A percentile compares a stretch with the other conserved stretches of the same genome.
phyloP scores from a whole-genome alignment of 1,139 yeast species.

The Zygosaccharomyces sapae region DNA sequence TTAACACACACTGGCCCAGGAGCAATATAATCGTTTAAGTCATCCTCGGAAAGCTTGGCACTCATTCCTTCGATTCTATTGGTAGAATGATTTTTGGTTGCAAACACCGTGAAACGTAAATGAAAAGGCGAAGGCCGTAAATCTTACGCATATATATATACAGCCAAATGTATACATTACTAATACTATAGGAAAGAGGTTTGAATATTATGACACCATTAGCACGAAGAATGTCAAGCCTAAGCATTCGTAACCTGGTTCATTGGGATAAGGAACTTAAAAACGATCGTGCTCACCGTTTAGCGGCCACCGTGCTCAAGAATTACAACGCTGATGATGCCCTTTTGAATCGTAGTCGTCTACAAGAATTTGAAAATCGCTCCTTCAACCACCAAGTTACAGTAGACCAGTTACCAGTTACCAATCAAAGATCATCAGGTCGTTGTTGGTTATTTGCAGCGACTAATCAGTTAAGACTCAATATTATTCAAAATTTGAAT shows the following conservation, averaged over 20 bases:
- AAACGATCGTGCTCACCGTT: conserved; percentile 35
- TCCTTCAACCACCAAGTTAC: conserved; percentile 59
- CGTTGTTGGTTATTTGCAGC: conserved; percentile 89
- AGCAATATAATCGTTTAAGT: conserved; percentile 86
- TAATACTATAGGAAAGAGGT: too few species aligned
- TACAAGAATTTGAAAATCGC: conserved; percentile 24
- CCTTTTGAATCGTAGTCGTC: conserved; percentile 34
- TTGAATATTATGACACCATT: conserved; percentile 1
- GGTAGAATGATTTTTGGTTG: neutral
- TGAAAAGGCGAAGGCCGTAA: neutral
- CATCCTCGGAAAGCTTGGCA: conserved; percentile 81
- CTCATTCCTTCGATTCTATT: conserved; percentile 51
- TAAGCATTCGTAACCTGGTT: conserved; percentile 28
- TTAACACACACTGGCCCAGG: conserved; percentile 95
- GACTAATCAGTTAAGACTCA: conserved; percentile 63
- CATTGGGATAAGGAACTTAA: conserved; percentile 37
- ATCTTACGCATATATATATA: neutral
- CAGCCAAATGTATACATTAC: neutral
- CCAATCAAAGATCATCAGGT: conserved; percentile 71
- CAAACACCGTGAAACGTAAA: neutral
- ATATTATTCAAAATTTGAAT: conserved; percentile 58
- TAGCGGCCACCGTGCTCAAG: conserved; percentile 41
- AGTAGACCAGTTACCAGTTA: conserved; percentile 64
- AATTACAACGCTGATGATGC: conserved; percentile 37
- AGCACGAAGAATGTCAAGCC: conserved; percentile 17